phyloP scores from a whole-genome alignment of 208 protist genomes.

The Trypanosoma congolense region DNA sequence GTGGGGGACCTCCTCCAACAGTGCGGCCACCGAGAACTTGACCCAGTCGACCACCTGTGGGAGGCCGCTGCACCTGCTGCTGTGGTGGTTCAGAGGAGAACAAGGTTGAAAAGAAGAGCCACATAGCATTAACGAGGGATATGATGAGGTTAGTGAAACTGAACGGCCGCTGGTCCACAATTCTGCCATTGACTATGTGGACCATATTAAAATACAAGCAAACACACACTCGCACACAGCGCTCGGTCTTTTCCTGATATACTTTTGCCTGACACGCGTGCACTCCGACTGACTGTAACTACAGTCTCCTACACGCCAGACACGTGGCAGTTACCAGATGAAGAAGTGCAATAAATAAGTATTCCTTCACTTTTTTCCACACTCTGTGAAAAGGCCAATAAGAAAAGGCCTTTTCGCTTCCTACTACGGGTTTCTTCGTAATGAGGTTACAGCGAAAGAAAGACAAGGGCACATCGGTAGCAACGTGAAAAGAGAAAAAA shows the following conservation, averaged over 20 bases:
- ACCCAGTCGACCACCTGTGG: conserved; percentile 8
- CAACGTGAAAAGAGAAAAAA: too few species aligned
- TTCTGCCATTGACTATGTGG: conserved; percentile 67
- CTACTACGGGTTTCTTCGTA: too few species aligned
- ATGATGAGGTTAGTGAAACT: conserved; percentile 43
- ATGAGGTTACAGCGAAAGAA: too few species aligned
- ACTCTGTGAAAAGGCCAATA: too few species aligned
- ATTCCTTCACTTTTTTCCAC: too few species aligned
- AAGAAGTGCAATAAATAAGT: too few species aligned
- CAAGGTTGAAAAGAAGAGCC: conserved; percentile 65
- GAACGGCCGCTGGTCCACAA: conserved; percentile 77
- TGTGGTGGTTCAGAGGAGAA: conserved; percentile 44
- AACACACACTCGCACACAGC: background rate
- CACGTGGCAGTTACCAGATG: too few species aligned
- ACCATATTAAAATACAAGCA: conserved; percentile 28
- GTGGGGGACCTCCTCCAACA: conserved; percentile 18
- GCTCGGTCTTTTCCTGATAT: background rate
- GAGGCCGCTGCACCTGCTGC: conserved; percentile 36
- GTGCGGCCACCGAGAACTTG: conserved; percentile 23
- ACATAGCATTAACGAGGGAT: conserved; percentile 30
- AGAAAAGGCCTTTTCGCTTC: too few species aligned
- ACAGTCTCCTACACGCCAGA: too few species aligned
- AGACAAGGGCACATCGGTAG: too few species aligned
- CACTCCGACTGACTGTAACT: too few species aligned
- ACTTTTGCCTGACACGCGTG: too few species aligned